Conservation (phyloP, 805 yeast species). For the Pichia cephalocereana region DNA sequence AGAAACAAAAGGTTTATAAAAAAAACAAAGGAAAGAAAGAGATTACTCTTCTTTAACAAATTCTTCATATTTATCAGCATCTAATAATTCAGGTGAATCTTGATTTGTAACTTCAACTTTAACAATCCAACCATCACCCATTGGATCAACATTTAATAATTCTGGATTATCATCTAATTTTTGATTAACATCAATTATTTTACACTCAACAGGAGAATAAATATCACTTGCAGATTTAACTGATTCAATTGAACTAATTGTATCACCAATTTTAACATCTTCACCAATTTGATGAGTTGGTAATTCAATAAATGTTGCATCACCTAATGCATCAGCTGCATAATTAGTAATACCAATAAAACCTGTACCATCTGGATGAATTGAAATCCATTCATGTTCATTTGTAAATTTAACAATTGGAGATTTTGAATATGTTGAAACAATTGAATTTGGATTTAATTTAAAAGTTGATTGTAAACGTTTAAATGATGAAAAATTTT, state of each 20-base stretch:
- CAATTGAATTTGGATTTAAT: constrained; percentile 24
- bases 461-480: constrained; percentile 17
- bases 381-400: constrained; percentile 94
- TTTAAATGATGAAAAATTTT: background rate
- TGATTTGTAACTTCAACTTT: constrained; percentile 50
- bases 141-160: constrained; percentile 77
- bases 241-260: constrained; percentile 87
- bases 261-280: constrained; percentile 55
- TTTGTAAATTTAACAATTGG: constrained; percentile 61
- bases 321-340: constrained; percentile 95
- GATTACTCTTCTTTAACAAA: constrained; percentile 38
- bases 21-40: too few relatives aligned
- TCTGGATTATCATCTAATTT: constrained; percentile 61
- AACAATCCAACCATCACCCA: constrained; percentile 92
- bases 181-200: constrained; percentile 61
- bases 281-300: constrained; percentile 39
- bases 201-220: constrained; percentile 79
- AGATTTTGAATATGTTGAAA: constrained; percentile 27
- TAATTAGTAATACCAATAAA: constrained; percentile 88
- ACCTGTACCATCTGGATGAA: constrained; percentile 72
- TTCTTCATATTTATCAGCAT: constrained; percentile 46
- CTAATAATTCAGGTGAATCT: constrained; percentile 38
- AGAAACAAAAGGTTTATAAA: too few relatives aligned
- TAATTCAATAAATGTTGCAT: constrained; percentile 88
- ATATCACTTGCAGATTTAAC: constrained; percentile 93